A percentile compares a stretch with the other conserved stretches of the same genome.
phyloP scores from a whole-genome alignment of 129 eudicot genomes.

The Helianthus tuberosus region DNA sequence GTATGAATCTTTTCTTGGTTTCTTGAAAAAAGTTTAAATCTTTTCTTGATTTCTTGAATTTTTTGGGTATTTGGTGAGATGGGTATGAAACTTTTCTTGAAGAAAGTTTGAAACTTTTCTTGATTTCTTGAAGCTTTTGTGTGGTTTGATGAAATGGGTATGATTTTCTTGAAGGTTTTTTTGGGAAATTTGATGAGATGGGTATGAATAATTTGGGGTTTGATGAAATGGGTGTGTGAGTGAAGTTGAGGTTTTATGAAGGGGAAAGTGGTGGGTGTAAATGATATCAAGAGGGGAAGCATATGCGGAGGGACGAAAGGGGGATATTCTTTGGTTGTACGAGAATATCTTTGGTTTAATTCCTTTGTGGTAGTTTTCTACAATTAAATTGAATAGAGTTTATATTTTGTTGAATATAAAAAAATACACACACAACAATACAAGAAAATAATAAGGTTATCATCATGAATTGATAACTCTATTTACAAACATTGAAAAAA shows the following conservation, averaged over 20 bases:
- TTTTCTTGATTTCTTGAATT: background rate
- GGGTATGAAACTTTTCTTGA: constrained; percentile 22
- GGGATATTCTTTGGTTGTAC: constrained; percentile 46
- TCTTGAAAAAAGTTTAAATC: too few relatives aligned
- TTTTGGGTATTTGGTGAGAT: background rate
- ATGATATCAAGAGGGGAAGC: constrained; percentile 26
- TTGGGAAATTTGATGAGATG: constrained; percentile 1
- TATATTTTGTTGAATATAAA: background rate
- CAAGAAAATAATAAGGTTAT: too few relatives aligned
- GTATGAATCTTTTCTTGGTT: background rate
- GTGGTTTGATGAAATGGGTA: constrained; percentile 1
- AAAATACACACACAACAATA: too few relatives aligned
- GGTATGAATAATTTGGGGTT: constrained; percentile 1
- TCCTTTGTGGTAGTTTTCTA: constrained; percentile 17
- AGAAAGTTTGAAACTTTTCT: too few relatives aligned
- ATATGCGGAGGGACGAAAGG: constrained; percentile 40
- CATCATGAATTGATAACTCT: too few relatives aligned
- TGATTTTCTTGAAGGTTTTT: constrained; percentile 5
- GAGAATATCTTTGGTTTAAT: constrained; percentile 42
- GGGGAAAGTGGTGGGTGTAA: constrained; percentile 15
- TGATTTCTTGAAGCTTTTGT: background rate
- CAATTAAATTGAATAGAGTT: background rate
- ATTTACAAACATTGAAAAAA: too few relatives aligned
- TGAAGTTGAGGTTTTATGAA: background rate
- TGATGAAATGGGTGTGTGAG: constrained; percentile 16